Conservation (phyloP, 768 basidiomycete species). For the Amanita fuliginea region DNA sequence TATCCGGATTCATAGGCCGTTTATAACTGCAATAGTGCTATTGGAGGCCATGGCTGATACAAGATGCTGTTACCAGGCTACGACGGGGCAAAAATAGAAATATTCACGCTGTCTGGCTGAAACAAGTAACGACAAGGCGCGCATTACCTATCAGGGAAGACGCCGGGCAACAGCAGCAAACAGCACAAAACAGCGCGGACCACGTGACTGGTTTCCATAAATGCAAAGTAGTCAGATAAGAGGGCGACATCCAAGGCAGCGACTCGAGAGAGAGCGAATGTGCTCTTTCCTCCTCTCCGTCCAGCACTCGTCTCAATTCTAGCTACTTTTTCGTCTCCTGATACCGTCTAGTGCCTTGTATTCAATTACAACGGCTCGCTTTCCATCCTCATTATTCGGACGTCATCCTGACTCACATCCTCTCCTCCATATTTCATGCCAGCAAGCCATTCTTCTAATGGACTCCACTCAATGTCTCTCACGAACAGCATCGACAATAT, state of each 20-base stretch:
- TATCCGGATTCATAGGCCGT: too few species aligned
- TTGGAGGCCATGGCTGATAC: too few species aligned
- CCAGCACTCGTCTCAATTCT: not conserved
- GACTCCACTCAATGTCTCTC: not conserved
- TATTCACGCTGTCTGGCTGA: too few species aligned
- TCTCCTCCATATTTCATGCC: conserved; percentile 3
- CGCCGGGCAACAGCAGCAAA: not conserved
- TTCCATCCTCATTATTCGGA: not conserved
- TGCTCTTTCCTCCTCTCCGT: not conserved
- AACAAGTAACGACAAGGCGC: too few species aligned
- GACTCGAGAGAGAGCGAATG: conserved; percentile 1
- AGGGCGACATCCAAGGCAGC: not conserved
- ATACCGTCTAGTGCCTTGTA: not conserved
- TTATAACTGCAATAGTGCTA: too few species aligned
- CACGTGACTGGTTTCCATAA: conserved; percentile 4
- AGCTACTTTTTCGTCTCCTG: not conserved
- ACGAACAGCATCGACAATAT: not conserved
- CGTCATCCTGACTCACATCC: conserved; percentile 2
- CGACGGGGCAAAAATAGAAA: too few species aligned
- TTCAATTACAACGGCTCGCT: conserved; percentile 5
- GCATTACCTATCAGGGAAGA: too few species aligned
- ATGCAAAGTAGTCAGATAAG: conserved; percentile 1
- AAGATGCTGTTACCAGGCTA: too few species aligned
- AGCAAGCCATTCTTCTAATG: conserved; percentile 3
- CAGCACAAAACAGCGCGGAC: not conserved